Percentiles rank a stretch among this genome's conserved stretches.
Evolutionary conservation across 2,329 filamentous ascomycete genomes (phyloP).

Genomic region (Fusarium graminum): DNA sequence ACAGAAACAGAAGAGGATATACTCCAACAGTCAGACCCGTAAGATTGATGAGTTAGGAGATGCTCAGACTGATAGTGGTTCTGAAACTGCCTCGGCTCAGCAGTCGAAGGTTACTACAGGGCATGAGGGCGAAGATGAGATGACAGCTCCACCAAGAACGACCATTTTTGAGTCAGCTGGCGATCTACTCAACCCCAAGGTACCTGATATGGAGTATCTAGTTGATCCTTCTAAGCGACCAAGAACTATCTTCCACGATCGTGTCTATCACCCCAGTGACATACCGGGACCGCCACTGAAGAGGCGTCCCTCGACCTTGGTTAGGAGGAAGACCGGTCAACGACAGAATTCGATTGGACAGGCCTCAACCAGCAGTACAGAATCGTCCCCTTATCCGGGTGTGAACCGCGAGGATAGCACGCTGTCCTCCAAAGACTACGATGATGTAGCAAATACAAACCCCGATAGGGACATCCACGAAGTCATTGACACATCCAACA

Average conservation of each 20-base stretch:
- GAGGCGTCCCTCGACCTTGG: slow-evolving; percentile 59
- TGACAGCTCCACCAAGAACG: slow-evolving; percentile 85
- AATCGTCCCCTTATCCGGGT: slow-evolving; percentile 53
- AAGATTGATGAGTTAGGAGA: slow-evolving; percentile 35
- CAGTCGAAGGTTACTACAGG: slow-evolving; percentile 63
- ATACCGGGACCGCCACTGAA: slow-evolving; percentile 85
- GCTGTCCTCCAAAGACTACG: slow-evolving; percentile 63
- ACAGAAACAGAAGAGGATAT: slow-evolving; percentile 76
- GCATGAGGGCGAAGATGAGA: slow-evolving; percentile 60
- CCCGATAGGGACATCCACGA: slow-evolving; percentile 58
- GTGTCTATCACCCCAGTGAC: slow-evolving; percentile 92
- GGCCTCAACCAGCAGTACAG: slow-evolving; percentile 46
- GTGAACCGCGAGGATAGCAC: slow-evolving; percentile 59
- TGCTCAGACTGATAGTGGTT: slow-evolving; percentile 11
- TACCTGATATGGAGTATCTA: slow-evolving; percentile 85
- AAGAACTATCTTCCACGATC: slow-evolving; percentile 95
- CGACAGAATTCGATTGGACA: slow-evolving; percentile 44
- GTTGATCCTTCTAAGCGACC: slow-evolving; percentile 85
- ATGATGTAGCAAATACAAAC: slow-evolving; percentile 63
- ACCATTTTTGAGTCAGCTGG: slow-evolving; percentile 96
- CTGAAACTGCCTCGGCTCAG: slow-evolving; percentile 27
- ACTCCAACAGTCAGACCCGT: slow-evolving; percentile 82
- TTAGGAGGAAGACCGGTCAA: slow-evolving; percentile 51
- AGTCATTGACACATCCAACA: slow-evolving; percentile 70
- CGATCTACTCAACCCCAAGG: slow-evolving; percentile 89